Percentiles rank a stretch among this genome's conserved stretches.
These are phyloP conservation scores for Jaltomata sinuosa DNA, from an alignment of 257 asterid species.

Conservation along the genomic window DNA sequence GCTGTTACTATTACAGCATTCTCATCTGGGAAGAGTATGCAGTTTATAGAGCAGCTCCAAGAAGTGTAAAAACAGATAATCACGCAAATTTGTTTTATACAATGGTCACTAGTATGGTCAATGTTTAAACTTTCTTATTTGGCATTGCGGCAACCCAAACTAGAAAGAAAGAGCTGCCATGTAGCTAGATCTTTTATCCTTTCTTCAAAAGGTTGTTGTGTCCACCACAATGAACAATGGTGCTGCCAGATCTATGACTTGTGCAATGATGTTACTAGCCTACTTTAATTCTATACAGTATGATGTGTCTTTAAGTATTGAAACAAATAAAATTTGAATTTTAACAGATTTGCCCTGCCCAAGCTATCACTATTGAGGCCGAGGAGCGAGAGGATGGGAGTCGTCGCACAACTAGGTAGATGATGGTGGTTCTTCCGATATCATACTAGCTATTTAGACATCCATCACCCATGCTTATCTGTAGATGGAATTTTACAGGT, in stretches of 20 bases:
- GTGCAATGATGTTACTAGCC: background rate
- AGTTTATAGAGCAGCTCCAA: background rate
- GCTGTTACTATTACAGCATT: background rate
- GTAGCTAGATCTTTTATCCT: background rate
- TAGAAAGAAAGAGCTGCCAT: background rate
- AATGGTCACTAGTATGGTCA: background rate
- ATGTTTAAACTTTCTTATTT: background rate
- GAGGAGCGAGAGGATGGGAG: constrained; percentile 97
- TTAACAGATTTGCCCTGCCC: constrained; percentile 81
- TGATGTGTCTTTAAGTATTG: background rate
- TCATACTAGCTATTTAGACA: background rate
- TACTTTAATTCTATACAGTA: background rate
- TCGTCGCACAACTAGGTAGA: constrained; percentile 86
- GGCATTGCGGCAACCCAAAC: background rate
- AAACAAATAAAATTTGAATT: background rate
- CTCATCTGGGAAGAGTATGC: background rate
- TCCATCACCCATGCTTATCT: background rate
- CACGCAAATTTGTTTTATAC: background rate
- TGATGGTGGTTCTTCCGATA: background rate
- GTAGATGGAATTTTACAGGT: constrained; percentile 31
- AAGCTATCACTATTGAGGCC: constrained; percentile 94
- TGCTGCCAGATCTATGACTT: background rate
- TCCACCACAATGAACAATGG: background rate
- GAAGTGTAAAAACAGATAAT: background rate
- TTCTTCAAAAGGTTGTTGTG: background rate